A percentile compares a stretch with the other conserved stretches of the same genome.
Evolutionary conservation across 768 basidiomycete genomes (phyloP).

Genomic region (Agaricus sinodeliciosus): DNA sequence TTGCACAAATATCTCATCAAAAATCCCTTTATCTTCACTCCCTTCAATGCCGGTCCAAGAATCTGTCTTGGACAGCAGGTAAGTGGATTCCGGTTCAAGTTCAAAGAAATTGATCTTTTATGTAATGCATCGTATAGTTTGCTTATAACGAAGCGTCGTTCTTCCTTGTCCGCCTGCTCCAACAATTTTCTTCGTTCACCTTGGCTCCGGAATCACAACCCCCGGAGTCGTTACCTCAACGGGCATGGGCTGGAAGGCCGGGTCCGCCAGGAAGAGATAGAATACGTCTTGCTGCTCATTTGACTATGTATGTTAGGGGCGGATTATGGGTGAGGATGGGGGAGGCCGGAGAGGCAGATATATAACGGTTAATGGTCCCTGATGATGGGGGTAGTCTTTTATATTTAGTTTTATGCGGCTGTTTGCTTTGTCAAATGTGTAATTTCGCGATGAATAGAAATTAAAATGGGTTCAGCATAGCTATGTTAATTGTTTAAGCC

Average conservation of each 20-base stretch:
- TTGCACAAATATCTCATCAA: conserved; percentile 43
- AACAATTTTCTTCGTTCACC: conserved; percentile 36
- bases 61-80: conserved; percentile 47
- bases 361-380: not conserved
- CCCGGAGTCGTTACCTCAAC: conserved; percentile 21
- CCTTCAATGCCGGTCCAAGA: conserved; percentile 63
- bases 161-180: conserved; percentile 46
- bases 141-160: conserved; percentile 52
- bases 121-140: conserved; percentile 25
- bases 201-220: conserved; percentile 31
- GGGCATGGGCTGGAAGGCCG: conserved; percentile 19
- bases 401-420: not conserved
- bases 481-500: too few relatives aligned
- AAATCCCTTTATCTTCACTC: conserved; percentile 65
- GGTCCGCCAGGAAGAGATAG: conserved; percentile 33
- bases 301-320: conserved; percentile 38
- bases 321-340: conserved; percentile 38
- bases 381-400: not conserved
- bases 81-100: not conserved
- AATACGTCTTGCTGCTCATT: conserved; percentile 28
- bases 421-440: not conserved
- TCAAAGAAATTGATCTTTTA: too few relatives aligned
- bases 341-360: conserved; percentile 5
- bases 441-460: not conserved
- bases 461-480: too few relatives aligned